Base-by-base conservation (phyloP, 2,329 filamentous ascomycete genomes). In the Magnaporthiopsis incrustans region DNA sequence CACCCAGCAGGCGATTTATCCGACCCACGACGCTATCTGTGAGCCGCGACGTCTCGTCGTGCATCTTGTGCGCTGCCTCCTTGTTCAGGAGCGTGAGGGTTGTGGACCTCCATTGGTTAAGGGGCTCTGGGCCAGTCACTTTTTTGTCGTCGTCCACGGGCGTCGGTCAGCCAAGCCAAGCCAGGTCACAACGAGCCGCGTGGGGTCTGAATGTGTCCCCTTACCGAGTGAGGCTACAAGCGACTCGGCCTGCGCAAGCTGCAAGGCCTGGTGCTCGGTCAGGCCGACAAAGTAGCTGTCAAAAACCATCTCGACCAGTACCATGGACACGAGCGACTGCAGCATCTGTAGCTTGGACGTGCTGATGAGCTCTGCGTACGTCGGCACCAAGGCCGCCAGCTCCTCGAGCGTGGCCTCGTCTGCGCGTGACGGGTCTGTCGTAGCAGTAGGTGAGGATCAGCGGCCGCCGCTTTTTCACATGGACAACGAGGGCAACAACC, bases 61-160 rank as follows among this genome's bases (percentile, higher is more conserved):
- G 75, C 44, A 86, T 77, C 64, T 76, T 79, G 44, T 76, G 70
- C 22, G 75, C 72, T 7, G 81, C 77, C 66, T 84, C 83, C 69
- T 83, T 84, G 63, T 80, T 80, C 62, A 89, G 73, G 58, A 87
- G 78, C 32, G 83, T 79, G 57, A 89, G 78, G 1, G 87, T 89
- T n/a, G 80, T 78, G 7, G 86, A 84, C 56, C 87, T 84, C 87
- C 87, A 89, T 70, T 86, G 83, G 71, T 88, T 89, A 66, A 87
- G 79, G 35, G 81, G 64, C 57, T 68, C 69, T 8, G 64, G 57
- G 66, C 66, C 69, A 64, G 64, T 63, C 59, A 67, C 64, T 65
- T 32, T 38, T 59, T 38, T 10, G 33, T 60, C 3, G 27, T 30
- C 3, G 27, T 30, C 27, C 27, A 30, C 5, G 27, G 27, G 27